These are phyloP conservation scores for Monosporascus cannonballus DNA, from an alignment of 2,329 filamentous ascomycete genomes.

Conservation along the genomic window DNA sequence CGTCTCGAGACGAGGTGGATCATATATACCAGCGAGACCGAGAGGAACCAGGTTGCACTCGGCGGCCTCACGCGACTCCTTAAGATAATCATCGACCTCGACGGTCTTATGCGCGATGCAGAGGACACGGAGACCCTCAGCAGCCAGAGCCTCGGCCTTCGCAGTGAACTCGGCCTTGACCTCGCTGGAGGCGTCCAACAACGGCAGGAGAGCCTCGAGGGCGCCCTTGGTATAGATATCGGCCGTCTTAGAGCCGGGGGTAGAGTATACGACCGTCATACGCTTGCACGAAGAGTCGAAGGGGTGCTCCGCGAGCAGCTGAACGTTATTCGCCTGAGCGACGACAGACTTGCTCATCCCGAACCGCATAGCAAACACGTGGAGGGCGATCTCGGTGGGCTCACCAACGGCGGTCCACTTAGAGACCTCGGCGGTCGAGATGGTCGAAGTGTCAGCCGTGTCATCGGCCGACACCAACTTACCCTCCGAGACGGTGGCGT, in stretches of 20 bases:
- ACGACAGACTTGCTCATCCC: conserved; percentile 41
- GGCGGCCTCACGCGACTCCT: conserved; percentile 44
- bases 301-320: conserved; percentile 58
- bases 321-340: conserved; percentile 31
- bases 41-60: conserved; percentile 56
- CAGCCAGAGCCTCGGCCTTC: conserved; percentile 50
- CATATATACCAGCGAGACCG: conserved; percentile 67
- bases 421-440: conserved; percentile 36
- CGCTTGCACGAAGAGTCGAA: conserved; percentile 70
- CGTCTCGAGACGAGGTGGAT: conserved; percentile 64
- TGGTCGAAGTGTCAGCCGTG: conserved; percentile 40
- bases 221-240: conserved; percentile 54
- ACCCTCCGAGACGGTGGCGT: conserved; percentile 42
- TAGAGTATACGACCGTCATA: conserved; percentile 63
- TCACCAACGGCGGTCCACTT: conserved; percentile 58
- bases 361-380: conserved; percentile 67
- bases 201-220: conserved; percentile 49
- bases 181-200: conserved; percentile 41
- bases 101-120: conserved; percentile 53
- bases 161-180: conserved; percentile 39
- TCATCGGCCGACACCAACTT: conserved; percentile 31
- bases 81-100: conserved; percentile 26
- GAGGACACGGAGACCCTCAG: conserved; percentile 62
- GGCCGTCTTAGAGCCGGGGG: conserved; percentile 27
- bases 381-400: conserved; percentile 68